Base-by-base conservation (phyloP, 2,329 filamentous ascomycete species). In the Venturia effusa region DNA sequence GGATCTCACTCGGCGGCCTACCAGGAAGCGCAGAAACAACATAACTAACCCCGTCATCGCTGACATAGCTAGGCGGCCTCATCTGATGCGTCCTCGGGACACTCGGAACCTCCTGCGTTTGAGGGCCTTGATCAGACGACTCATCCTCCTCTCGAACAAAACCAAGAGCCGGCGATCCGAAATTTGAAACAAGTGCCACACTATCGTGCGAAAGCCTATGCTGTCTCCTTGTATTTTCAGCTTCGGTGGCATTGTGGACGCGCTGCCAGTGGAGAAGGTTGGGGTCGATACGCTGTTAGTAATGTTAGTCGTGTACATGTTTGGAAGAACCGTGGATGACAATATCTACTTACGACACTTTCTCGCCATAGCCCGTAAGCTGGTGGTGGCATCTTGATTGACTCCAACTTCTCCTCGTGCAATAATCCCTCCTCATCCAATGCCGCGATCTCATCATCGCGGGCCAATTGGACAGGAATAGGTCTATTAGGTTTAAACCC, bases 351-450 rank as follows among this genome's bases (percentile, higher is more conserved):
- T 81, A 90, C 87, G 75, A 94, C 89, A 70, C 88, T 93, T 73
- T 87, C 86, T 62, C 90, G 81, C 89, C 90, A 95, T 0, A 91
- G 77, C 0, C 92, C 92, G 71, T 96, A 96, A 1, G 90, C 90
- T 0, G 92, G 92, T 4, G 92, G 92, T 10, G 86, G 84, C 24
- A 81, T 68, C 69, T 70, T 72, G 63, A 73, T 15, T 10, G 67
- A 64, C 17, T 30, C 68, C 51, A 45, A 19, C 30, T 62, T 65
- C 13, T 70, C 70, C 34, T 51, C 59, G 11, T 67, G 65, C 24
- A 86, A 85, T 51, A 77, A 76, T 0, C 81, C 76, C 65, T 84
- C 81, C 61, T 79, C 82, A 64, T 83, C 80, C 61, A 68, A 66
- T 62, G 80, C 73, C 3, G 81, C 83, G 39, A 67, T 68, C 40